phyloP scores from a whole-genome alignment of 768 basidiomycete genomes.

The Russula earlei region DNA sequence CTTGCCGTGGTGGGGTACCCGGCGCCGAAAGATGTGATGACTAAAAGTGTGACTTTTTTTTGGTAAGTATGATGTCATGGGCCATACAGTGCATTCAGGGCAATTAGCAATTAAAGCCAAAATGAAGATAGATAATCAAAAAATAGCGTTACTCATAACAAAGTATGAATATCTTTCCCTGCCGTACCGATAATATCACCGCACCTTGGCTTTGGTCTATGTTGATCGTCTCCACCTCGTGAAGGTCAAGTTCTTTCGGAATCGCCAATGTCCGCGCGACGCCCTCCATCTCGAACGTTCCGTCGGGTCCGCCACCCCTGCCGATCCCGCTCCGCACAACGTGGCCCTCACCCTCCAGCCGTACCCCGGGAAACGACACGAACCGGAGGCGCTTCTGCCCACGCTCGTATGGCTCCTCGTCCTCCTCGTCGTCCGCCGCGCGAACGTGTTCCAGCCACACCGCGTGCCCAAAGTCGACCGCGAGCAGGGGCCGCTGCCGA shows the following conservation, averaged over 20 bases:
- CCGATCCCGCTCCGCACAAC: slow-evolving; percentile 25
- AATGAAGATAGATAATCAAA: too few species aligned
- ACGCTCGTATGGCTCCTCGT: slow-evolving; percentile 19
- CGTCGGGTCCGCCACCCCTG: slow-evolving; percentile 15
- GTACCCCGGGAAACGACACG: slow-evolving; percentile 48
- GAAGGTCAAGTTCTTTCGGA: slow-evolving; percentile 55
- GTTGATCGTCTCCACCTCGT: slow-evolving; percentile 64
- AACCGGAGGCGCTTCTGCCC: slow-evolving; percentile 50
- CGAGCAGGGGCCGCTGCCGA: slow-evolving; percentile 60
- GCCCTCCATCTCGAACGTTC: slow-evolving; percentile 33
- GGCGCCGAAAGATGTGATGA: too few species aligned
- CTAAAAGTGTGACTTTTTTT: too few species aligned
- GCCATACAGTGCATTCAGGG: too few species aligned
- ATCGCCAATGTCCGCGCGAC: slow-evolving; percentile 50
- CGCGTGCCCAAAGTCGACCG: slow-evolving; percentile 82
- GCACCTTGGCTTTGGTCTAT: slow-evolving; percentile 71
- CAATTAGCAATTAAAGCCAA: too few species aligned
- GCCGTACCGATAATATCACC: slow-evolving; percentile 56
- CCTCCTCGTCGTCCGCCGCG: slow-evolving; percentile 26
- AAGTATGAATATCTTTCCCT: slow-evolving; percentile 64
- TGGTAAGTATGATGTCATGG: too few species aligned
- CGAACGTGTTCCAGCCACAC: slow-evolving; percentile 59
- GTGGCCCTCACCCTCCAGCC: slow-evolving; percentile 8
- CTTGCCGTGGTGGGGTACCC: too few species aligned
- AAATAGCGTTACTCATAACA: slow-evolving; percentile 39